Evolutionary conservation across 352 stramenopile genomes (phyloP).

Genomic region (Pythium volutum): DNA sequence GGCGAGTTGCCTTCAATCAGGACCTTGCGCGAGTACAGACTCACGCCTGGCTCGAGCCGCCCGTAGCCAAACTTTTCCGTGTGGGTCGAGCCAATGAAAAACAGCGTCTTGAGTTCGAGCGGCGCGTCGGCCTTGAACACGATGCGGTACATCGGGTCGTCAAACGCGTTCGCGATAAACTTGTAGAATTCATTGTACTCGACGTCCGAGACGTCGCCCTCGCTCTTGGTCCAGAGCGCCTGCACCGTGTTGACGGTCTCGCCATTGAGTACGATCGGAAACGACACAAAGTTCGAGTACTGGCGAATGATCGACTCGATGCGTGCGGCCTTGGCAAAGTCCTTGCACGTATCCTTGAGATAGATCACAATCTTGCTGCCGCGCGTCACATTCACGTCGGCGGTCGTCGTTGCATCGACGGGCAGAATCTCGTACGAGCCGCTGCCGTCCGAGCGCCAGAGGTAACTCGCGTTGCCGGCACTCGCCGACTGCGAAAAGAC

Average conservation of each 20-base stretch:
- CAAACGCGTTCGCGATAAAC: conserved; percentile 95
- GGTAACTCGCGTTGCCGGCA: conserved; percentile 40
- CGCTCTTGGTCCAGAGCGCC: conserved; percentile 97
- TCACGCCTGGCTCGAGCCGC: conserved; percentile 90
- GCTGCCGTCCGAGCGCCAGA: conserved; percentile 83
- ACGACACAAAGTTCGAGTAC: conserved; percentile 99
- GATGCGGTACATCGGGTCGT: conserved; percentile 92
- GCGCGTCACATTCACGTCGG: conserved; percentile 75
- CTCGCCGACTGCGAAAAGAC: conserved; percentile 87
- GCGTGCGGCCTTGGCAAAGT: conserved; percentile 90
- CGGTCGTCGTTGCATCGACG: conserved; percentile 18
- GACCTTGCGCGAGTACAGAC: conserved; percentile 98
- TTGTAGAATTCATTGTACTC: conserved; percentile 98
- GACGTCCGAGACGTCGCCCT: conserved; percentile 94
- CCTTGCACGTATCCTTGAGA: conserved; percentile 96
- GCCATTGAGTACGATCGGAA: conserved; percentile 98
- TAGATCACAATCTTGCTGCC: conserved; percentile 98
- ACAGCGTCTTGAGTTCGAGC: conserved; percentile 97
- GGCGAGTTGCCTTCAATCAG: conserved; percentile 98
- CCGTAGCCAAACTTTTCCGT: conserved; percentile 96
- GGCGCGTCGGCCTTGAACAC: conserved; percentile 98
- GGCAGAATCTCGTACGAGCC: conserved; percentile 79
- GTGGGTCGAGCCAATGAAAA: conserved; percentile 97
- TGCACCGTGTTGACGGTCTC: conserved; percentile 98
- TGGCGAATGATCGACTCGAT: conserved; percentile 97